Evolutionary conservation across 352 stramenopile genomes (phyloP), one percentile per base, ranked within the genome.

Genomic region (Pythium phragmiticola): DNA sequence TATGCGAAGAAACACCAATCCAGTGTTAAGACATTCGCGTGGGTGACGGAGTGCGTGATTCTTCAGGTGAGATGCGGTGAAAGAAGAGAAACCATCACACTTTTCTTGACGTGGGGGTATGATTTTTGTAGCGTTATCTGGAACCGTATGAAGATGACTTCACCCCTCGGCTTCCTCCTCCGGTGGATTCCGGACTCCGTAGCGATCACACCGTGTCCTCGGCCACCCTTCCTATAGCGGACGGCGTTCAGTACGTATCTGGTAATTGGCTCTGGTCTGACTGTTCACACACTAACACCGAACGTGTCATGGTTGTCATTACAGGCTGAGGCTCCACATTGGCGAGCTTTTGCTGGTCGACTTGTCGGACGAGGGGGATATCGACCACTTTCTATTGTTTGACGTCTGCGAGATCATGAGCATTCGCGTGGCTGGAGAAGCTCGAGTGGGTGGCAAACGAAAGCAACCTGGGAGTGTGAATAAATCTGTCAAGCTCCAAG

Each of bases 31-130:
- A 80, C 73, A n/a, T 91, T 90, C 28, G 72, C 82, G 34, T 94
- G 85, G 85, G 78, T 91, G 14, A 90, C 81, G 3, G 85, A 94
- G 57, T 94, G 85, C 60, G 78, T 94, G 55, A 82, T 94, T 57
- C 72, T 89, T 28, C 81, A 91, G 76, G 84, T 94, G 74, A 48
- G 13, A 49, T 6, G n/a, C 1, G 45, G 1, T 54, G 7, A 23
- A 34, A 19, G 7, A 28, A 14, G 23, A 34, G 14, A 4, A 21
- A 30, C n/a, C 0, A 5, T 9, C 21, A 19, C 12, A 11, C 16
- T 11, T 39, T 56, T 54, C 13, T 3, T 53, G 39, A 39, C 9
- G n/a, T 28, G 16, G 54, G 54, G 53, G 19, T 56, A 9, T 54
- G 28, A 13, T 30, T 68, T 26, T 26, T 68, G 33, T 56, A 94